Percentiles rank a stretch among this genome's conserved stretches.
Conservation (phyloP, 2,329 filamentous ascomycete genomes). For the Zasmidium angulare region DNA sequence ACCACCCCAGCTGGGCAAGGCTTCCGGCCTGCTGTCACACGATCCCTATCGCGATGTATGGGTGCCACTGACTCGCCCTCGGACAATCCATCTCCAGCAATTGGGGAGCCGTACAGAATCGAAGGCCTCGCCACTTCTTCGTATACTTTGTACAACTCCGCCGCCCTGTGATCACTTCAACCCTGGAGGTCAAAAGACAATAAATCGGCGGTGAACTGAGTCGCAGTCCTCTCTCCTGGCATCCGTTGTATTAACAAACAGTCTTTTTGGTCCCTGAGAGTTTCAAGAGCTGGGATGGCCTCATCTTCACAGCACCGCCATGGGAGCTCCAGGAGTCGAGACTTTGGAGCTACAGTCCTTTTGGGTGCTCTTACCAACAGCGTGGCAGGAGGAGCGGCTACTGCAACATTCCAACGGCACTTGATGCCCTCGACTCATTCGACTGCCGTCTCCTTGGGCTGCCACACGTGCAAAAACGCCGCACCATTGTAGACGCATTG, state of each 20-base stretch:
- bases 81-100: slow-evolving; percentile 8
- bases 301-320: background rate
- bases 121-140: background rate
- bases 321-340: background rate
- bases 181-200: background rate
- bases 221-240: background rate
- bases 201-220: slow-evolving; percentile 3
- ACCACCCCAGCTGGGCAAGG: slow-evolving; percentile 11
- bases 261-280: background rate
- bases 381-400: background rate
- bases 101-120: slow-evolving; percentile 9
- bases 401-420: background rate
- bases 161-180: background rate
- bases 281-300: slow-evolving; percentile 1
- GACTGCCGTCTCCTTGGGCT: slow-evolving; percentile 1
- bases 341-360: slow-evolving; percentile 1
- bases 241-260: slow-evolving; percentile 2
- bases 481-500: background rate
- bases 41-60: slow-evolving; percentile 8
- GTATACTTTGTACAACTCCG: background rate
- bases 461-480: slow-evolving; percentile 6
- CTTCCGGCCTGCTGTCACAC: slow-evolving; percentile 16
- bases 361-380: background rate
- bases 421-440: background rate
- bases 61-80: slow-evolving; percentile 13